Evolutionary conservation across 139 green algal species (phyloP).

Genomic region (Edaphochlamys debaryana): DNA sequence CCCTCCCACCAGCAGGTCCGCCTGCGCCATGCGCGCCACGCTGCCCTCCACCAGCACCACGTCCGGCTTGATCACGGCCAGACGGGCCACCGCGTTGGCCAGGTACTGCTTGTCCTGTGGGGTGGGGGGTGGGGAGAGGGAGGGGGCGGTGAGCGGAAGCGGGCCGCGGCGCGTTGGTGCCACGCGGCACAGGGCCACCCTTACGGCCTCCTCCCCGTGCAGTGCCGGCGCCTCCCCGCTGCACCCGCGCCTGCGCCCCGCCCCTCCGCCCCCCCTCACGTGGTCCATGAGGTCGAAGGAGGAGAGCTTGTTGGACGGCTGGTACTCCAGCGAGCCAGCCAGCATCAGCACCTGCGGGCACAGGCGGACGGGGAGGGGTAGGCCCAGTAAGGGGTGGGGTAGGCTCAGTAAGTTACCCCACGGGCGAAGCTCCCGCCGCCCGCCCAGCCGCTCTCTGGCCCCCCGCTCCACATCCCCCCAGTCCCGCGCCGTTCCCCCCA

Average conservation of each 20-base stretch:
- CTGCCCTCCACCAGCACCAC: slow-evolving; percentile 84
- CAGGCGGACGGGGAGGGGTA: background rate
- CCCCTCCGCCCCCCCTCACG: slow-evolving; percentile 15
- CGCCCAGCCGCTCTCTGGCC: no score
- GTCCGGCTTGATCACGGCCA: slow-evolving; percentile 67
- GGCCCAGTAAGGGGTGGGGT: background rate
- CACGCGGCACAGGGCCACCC: no score
- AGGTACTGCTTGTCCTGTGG: slow-evolving; percentile 74
- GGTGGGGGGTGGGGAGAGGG: background rate
- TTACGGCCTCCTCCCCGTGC: no score
- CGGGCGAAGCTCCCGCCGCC: no score
- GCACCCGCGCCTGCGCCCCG: no score
- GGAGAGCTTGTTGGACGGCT: slow-evolving; percentile 65
- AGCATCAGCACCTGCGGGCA: slow-evolving; percentile 50
- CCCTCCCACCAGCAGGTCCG: slow-evolving; percentile 57
- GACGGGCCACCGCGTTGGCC: slow-evolving; percentile 60
- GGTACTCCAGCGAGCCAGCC: slow-evolving; percentile 59
- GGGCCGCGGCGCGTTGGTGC: no score
- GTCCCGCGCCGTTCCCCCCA: no score
- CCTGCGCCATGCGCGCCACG: slow-evolving; percentile 73
- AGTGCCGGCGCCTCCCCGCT: no score
- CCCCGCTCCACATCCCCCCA: no score
- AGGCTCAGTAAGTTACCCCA: no score
- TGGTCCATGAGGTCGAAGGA: slow-evolving; percentile 78
- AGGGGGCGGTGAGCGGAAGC: background rate